Conservation (phyloP, 441 rosid genomes). For the Adansonia grandidieri region DNA sequence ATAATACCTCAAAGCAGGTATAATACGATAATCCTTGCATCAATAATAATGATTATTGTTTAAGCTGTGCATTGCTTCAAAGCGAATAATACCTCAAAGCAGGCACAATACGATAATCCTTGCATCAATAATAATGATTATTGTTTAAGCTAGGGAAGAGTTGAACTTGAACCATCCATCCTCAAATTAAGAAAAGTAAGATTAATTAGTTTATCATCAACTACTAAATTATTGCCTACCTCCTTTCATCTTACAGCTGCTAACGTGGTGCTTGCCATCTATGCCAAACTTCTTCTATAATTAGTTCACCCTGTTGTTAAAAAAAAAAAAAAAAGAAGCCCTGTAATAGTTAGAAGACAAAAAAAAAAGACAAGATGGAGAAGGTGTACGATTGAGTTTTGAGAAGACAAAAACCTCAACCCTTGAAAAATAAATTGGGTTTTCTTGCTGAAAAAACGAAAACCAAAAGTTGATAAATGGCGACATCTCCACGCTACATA, state of each 20-base stretch:
- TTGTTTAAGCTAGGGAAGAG: constrained; percentile 7
- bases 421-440: neutral
- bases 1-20: too few species aligned
- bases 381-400: neutral
- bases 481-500: constrained; percentile 36
- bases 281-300: neutral
- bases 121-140: neutral
- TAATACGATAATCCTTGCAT: too few species aligned
- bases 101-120: too few species aligned
- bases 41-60: neutral
- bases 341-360: too few species aligned
- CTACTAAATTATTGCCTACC: neutral
- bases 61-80: neutral
- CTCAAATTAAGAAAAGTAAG: neutral
- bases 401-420: constrained; percentile 15
- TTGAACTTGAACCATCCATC: neutral
- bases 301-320: neutral
- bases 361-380: neutral
- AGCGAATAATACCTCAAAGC: too few species aligned
- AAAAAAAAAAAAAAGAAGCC: too few species aligned
- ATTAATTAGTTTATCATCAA: neutral
- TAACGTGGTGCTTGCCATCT: constrained; percentile 25
- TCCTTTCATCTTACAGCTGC: constrained; percentile 11
- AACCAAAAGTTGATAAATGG: neutral
- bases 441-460: too few species aligned